Conservation (phyloP, 2,329 filamentous ascomycete genomes). For the Arthrobotrys sinensis region DNA sequence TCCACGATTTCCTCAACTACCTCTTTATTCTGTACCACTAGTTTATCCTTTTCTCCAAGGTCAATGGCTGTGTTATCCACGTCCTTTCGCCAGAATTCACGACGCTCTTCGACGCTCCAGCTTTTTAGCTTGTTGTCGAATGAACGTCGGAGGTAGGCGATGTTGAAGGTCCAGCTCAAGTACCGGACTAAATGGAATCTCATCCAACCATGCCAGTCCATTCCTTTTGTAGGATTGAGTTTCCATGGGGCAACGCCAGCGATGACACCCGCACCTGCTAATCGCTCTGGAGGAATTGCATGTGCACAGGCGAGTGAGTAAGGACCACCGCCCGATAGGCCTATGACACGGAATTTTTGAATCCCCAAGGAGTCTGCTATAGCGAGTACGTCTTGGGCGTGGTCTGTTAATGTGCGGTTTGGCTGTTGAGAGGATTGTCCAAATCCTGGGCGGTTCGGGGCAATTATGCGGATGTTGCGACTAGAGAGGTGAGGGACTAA, state of each 20-base stretch:
- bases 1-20: constrained; percentile 39
- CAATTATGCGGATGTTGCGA: constrained; percentile 66
- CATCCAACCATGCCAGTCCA: constrained; percentile 64
- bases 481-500: constrained; percentile 64
- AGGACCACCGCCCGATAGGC: constrained; percentile 52
- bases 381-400: constrained; percentile 41
- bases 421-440: constrained; percentile 68
- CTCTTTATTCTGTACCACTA: constrained; percentile 49
- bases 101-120: constrained; percentile 63
- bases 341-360: constrained; percentile 56
- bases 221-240: constrained; percentile 61
- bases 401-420: constrained; percentile 43
- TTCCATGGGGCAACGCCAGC: constrained; percentile 67
- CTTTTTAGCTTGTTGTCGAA: constrained; percentile 57
- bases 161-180: constrained; percentile 60
- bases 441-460: constrained; percentile 69
- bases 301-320: constrained; percentile 55
- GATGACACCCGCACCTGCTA: constrained; percentile 68
- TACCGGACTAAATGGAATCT: constrained; percentile 60
- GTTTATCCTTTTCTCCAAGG: constrained; percentile 40
- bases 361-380: constrained; percentile 41
- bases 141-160: constrained; percentile 57
- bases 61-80: constrained; percentile 4
- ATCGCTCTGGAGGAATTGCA: constrained; percentile 54
- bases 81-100: constrained; percentile 60